phyloP scores from a whole-genome alignment of 2,329 filamentous ascomycete species.

The Alternaria sp. region DNA sequence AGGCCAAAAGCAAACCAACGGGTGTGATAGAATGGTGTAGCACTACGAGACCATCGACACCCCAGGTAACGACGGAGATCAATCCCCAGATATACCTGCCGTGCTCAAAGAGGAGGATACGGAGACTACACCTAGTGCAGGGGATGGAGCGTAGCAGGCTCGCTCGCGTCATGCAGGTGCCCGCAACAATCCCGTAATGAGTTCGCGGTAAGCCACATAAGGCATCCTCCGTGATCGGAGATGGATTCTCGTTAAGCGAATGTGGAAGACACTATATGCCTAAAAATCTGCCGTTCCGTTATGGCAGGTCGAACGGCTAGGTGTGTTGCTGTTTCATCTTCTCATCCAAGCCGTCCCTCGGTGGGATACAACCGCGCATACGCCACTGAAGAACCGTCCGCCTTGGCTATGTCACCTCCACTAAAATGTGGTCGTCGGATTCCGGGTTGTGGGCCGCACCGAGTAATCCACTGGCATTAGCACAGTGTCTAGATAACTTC shows the following conservation, averaged over 20 bases:
- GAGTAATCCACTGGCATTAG: neutral
- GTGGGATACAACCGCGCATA: constrained; percentile 4
- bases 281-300: neutral
- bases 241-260: neutral
- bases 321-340: constrained; percentile 1
- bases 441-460: neutral
- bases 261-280: neutral
- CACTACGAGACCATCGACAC: neutral
- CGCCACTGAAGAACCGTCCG: neutral
- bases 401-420: neutral
- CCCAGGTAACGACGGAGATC: neutral
- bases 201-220: neutral
- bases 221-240: neutral
- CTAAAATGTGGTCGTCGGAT: neutral
- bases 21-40: neutral
- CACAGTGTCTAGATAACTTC: neutral
- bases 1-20: neutral
- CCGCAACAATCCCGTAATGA: neutral
- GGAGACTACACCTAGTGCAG: neutral
- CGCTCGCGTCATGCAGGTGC: constrained; percentile 12
- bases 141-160: neutral
- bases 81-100: constrained; percentile 3
- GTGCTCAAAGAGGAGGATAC: neutral
- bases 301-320: neutral
- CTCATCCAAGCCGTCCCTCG: constrained; percentile 9